phyloP scores from a whole-genome alignment of 2,329 filamentous ascomycete genomes.

The Metarhizium anisopliae region DNA sequence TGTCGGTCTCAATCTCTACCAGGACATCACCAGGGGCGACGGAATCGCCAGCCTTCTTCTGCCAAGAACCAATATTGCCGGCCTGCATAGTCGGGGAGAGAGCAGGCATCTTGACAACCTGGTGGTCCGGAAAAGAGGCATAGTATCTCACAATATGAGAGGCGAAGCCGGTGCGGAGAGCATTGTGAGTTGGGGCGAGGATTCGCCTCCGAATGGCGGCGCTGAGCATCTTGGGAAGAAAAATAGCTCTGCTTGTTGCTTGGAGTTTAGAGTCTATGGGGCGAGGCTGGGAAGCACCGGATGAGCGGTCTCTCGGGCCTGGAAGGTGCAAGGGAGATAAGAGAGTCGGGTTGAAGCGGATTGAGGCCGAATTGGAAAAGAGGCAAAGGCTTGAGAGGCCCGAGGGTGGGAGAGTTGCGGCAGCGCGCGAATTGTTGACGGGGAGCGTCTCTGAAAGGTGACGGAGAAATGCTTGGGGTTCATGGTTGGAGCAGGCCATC shows the following conservation, averaged over 20 bases:
- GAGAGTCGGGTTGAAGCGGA: slow-evolving; percentile 6
- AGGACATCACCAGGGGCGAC: slow-evolving; percentile 89
- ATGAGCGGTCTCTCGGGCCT: neutral
- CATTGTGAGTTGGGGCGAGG: slow-evolving; percentile 40
- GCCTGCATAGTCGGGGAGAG: slow-evolving; percentile 96
- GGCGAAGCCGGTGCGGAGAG: slow-evolving; percentile 41
- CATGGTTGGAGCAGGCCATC: slow-evolving; percentile 17
- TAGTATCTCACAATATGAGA: slow-evolving; percentile 53
- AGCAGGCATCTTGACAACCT: slow-evolving; percentile 94
- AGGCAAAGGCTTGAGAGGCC: slow-evolving; percentile 5
- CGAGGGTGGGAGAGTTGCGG: slow-evolving; percentile 2
- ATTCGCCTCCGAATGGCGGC: slow-evolving; percentile 55
- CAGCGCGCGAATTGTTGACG: slow-evolving; percentile 23
- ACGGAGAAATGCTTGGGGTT: slow-evolving; percentile 26
- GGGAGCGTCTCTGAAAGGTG: slow-evolving; percentile 19
- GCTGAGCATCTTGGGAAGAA: slow-evolving; percentile 44
- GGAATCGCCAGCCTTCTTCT: slow-evolving; percentile 89
- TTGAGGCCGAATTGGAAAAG: slow-evolving; percentile 11
- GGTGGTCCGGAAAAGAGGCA: slow-evolving; percentile 89
- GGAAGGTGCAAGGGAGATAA: neutral
- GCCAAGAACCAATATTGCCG: slow-evolving; percentile 94
- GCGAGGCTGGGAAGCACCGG: slow-evolving; percentile 12
- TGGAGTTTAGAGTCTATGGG: slow-evolving; percentile 5
- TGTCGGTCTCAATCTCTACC: slow-evolving; percentile 98
- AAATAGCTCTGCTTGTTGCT: slow-evolving; percentile 17